Evolutionary conservation across 2,329 filamentous ascomycete species (phyloP), one percentile per base, ranked within the genome.

Genomic region (Blastomyces percursus): DNA sequence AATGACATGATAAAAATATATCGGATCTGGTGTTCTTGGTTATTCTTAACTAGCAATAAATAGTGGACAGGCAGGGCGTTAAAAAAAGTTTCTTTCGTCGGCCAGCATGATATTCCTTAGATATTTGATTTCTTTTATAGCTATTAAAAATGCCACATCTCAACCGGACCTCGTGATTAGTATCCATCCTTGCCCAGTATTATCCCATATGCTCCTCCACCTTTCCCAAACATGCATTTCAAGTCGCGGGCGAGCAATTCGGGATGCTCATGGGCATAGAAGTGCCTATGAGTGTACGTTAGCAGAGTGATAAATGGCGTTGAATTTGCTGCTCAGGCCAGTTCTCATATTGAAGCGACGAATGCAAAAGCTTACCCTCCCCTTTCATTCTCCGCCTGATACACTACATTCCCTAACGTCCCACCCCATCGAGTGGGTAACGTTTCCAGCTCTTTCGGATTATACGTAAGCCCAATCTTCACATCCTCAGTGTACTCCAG

Each of bases 401-500:
- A 77, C 1, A 82, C 81, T 1, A 85, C 77, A 24, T 77, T 73
- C 58, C 80, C 82, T 55, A 84, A 71, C 6, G 78, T 79, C 24
- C 73, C 71, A 6, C 72, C 78, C 81, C 82, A 85, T 2, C 74
- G 72, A 61, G 72, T 74, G 2, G 82, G 83, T 65, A 81, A 72
- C 51, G 80, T 74, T 2, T 71, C 70, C 32, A 85, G 61, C 67
- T 85, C 83, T 54, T 72, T 72, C 1, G 81, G 81, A 63, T 81
- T 80, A 69, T 80, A 76, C 14, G 77, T 78, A 40, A 84, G 66
- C 0, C 81, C 82, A 63, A 85, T 71, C 68, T 82, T 82, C 6
- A 85, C 82, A 48, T 67, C 64, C 0, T 72, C 71, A 27, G 82
- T 78, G 73, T 75, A 80, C 59, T 73, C 70, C 11, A 72, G 72